Conservation (phyloP, 441 rosid genomes). For the Pelargonium hybrid region DNA sequence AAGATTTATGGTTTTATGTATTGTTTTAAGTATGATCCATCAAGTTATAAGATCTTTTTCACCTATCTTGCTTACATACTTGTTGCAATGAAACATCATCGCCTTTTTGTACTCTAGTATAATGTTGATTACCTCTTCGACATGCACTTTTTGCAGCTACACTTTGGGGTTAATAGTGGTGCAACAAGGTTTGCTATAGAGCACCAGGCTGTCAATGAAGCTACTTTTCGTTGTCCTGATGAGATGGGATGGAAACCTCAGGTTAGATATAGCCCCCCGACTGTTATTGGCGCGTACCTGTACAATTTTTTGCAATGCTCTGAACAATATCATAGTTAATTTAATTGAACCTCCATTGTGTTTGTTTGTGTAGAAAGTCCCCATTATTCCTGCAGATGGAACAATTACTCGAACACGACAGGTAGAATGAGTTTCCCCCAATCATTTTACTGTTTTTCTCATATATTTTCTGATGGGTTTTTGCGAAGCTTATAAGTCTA, state of each 20-base stretch:
- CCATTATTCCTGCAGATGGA: slow-evolving; percentile 75
- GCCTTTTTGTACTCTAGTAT: not conserved
- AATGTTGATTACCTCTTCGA: not conserved
- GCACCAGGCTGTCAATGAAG: slow-evolving; percentile 91
- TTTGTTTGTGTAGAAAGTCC: slow-evolving; percentile 49
- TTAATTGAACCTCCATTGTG: slow-evolving; percentile 12
- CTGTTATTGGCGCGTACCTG: slow-evolving; percentile 1
- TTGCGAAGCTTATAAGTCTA: not conserved
- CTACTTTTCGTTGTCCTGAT: slow-evolving; percentile 90
- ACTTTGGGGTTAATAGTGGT: slow-evolving; percentile 92
- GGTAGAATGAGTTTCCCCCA: slow-evolving; percentile 34
- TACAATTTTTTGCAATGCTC: not conserved
- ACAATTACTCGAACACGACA: slow-evolving; percentile 49
- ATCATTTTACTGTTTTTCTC: not conserved
- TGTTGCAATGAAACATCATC: not conserved
- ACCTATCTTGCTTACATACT: not conserved
- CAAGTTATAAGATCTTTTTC: not conserved
- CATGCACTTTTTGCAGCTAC: slow-evolving; percentile 36
- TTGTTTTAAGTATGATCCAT: not conserved
- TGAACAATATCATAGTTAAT: not conserved
- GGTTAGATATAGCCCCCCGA: slow-evolving; percentile 31
- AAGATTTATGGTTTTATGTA: not conserved
- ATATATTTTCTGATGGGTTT: not conserved
- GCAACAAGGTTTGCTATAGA: slow-evolving; percentile 81
- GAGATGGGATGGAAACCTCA: slow-evolving; percentile 99